Base-by-base conservation (phyloP, 2,329 filamentous ascomycete genomes). In the Macroventuria anomochaeta region DNA sequence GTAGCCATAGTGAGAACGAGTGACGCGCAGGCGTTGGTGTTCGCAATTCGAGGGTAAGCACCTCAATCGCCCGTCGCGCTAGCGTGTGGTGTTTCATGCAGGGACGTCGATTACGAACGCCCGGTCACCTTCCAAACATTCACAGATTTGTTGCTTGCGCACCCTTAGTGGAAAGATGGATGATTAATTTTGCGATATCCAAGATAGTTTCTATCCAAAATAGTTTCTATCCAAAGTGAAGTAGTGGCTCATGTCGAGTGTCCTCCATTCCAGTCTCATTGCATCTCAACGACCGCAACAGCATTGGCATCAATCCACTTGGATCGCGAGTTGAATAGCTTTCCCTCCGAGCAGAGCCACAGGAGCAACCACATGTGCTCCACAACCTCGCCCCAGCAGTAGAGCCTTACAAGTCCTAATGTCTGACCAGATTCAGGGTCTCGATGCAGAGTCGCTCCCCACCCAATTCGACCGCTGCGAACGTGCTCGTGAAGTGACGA, bases 351-450 rank as follows among this genome's bases (percentile, higher is more conserved):
- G 0, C 86, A 88, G 12, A 92, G 75, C 68, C 89, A 93, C 0
- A 96, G 73, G 32, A 93, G 71, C 3, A 95, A 74, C 71, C 91
- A 96, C 28, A 90, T 80, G 64, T 96, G 88, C 47, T 85, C 82
- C 0, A 85, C 84, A 0, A 91, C 77, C 57, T 88, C 83, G 0
- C 89, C 92, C 87, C 90, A 96, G 67, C 90, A 90, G 69, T 89
- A 95, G 1, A 93, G 72, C 28, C 85, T 82, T 2, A 96, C 70
- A 1, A 61, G 72, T 51, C 79, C 76, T 10, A 75, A 57, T 10
- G 57, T 43, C 11, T 48, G 33, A 7, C 36, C n/a, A 34, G 46
- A 51, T 13, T 46, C 28, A 15, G 60, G 38, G 7, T 71, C 70
- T 57, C 81, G 76, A 73, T 64, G 59, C 38, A 74, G 86, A 77